phyloP scores from a whole-genome alignment of 176 grass and related monocot genomes.

The Puccinellia tenuiflora region DNA sequence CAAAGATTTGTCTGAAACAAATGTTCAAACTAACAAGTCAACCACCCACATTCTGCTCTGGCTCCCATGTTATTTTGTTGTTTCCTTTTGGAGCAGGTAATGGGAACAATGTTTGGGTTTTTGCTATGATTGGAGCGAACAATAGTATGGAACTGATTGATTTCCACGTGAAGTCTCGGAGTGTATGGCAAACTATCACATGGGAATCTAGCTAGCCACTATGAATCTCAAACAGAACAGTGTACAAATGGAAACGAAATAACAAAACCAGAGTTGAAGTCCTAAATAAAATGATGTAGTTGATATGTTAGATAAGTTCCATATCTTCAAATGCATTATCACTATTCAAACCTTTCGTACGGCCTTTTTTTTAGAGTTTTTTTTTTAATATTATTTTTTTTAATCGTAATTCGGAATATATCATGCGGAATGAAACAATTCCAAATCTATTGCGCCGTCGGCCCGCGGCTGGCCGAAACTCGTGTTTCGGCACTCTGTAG shows the following conservation, averaged over 20 bases:
- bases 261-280: neutral
- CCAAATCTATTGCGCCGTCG: no score
- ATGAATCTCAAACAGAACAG: neutral
- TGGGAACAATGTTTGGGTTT: neutral
- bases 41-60: constrained; percentile 19
- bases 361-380: neutral
- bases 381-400: no score
- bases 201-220: neutral
- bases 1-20: neutral
- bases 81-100: neutral
- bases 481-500: no score
- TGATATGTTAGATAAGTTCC: neutral
- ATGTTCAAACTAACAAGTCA: constrained; percentile 11
- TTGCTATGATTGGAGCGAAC: neutral
- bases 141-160: neutral
- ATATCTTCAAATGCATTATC: neutral
- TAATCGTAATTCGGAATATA: no score
- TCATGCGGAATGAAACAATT: no score
- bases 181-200: neutral
- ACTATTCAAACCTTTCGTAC: neutral
- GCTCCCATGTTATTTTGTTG: neutral
- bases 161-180: constrained; percentile 7
- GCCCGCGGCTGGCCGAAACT: no score
- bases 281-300: neutral
- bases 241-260: neutral